Conservation (phyloP, 2,329 filamentous ascomycete genomes). For the Penicillium griseofulvum region DNA sequence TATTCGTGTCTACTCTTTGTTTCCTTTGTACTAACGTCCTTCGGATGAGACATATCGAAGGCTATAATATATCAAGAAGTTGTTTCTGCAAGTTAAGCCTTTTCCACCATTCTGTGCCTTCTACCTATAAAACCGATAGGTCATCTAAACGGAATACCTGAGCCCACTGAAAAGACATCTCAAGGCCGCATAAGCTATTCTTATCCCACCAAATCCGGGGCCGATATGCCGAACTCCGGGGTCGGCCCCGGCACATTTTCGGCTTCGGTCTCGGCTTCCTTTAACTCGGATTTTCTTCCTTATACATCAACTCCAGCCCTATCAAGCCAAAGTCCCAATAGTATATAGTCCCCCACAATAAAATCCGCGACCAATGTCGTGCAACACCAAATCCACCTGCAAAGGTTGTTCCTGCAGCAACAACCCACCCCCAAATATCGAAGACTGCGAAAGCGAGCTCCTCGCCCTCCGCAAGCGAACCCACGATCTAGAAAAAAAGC, state of each 20-base stretch:
- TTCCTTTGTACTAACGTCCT: neutral
- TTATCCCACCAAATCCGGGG: neutral
- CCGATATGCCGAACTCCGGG: neutral
- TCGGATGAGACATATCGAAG: neutral
- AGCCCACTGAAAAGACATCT: too few species aligned
- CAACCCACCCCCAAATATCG: too few species aligned
- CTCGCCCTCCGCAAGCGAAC: too few species aligned
- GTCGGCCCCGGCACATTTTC: neutral
- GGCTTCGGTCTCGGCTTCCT: neutral
- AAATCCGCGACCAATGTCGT: neutral
- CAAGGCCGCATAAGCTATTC: too few species aligned
- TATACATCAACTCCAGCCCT: neutral
- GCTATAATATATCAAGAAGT: too few species aligned
- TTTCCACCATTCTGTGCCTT: too few species aligned
- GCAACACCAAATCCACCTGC: neutral
- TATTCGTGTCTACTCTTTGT: neutral
- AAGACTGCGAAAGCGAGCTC: too few species aligned
- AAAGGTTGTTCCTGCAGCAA: too few species aligned
- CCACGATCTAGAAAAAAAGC: too few species aligned
- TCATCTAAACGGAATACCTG: too few species aligned
- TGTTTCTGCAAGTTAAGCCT: too few species aligned
- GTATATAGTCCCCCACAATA: neutral
- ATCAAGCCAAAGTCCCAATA: neutral
- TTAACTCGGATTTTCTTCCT: neutral
- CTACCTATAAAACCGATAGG: too few species aligned